These are phyloP conservation scores for Chamaecrista fasciculata DNA, from an alignment of 306 rosid genomes.

Conservation along the genomic window DNA sequence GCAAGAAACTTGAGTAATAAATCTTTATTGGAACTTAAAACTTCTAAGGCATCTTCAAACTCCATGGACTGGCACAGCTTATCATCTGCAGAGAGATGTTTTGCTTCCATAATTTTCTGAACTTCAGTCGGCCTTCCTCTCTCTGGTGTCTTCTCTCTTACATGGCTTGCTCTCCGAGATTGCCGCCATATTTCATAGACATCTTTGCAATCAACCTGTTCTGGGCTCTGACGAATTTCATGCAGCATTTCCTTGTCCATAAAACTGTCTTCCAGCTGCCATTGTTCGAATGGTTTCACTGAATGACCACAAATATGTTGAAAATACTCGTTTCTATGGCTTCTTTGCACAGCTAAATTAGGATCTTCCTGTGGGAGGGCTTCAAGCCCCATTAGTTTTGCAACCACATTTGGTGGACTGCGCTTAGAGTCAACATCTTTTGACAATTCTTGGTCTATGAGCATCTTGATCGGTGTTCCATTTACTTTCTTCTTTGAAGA, in stretches of 20 bases:
- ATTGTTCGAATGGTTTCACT: constrained; percentile 44
- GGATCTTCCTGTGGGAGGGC: constrained; percentile 53
- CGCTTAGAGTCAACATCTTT: constrained; percentile 59
- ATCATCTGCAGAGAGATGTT: constrained; percentile 62
- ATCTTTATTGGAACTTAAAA: constrained; percentile 79
- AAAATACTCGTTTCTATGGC: constrained; percentile 47
- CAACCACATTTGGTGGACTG: constrained; percentile 75
- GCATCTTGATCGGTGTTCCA: constrained; percentile 71
- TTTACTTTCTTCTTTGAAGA: constrained; percentile 43
- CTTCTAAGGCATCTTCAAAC: constrained; percentile 76
- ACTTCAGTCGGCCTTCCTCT: constrained; percentile 56
- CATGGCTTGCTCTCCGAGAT: constrained; percentile 48
- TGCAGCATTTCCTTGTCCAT: constrained; percentile 47
- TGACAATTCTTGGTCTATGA: constrained; percentile 78
- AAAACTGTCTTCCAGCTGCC: constrained; percentile 49
- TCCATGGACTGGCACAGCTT: constrained; percentile 64
- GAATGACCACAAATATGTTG: constrained; percentile 43
- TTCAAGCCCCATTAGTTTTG: constrained; percentile 96
- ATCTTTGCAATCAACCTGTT: constrained; percentile 49
- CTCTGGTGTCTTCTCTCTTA: constrained; percentile 58
- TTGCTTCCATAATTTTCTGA: constrained; percentile 72
- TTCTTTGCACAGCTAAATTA: constrained; percentile 53
- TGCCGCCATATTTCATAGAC: constrained; percentile 73
- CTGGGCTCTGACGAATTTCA: constrained; percentile 49
- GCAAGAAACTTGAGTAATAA: constrained; percentile 64